phyloP scores from a whole-genome alignment of 2,329 filamentous ascomycete species.

The Ascosphaera apis region DNA sequence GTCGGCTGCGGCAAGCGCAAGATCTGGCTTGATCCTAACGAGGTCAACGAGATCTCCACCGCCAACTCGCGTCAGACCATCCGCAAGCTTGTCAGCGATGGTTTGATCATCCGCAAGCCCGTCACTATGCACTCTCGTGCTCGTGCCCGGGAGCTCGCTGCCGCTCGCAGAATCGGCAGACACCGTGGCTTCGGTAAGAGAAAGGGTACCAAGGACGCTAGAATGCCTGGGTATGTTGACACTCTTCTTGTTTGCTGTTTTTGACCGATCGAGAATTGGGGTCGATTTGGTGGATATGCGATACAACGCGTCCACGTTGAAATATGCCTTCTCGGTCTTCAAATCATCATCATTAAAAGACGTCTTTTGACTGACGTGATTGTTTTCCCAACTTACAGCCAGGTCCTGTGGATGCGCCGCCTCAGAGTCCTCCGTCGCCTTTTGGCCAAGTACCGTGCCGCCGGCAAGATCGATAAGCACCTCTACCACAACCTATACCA shows the following conservation, averaged over 20 bases:
- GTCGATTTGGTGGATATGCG: neutral
- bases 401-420: constrained; percentile 99
- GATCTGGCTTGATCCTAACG: constrained; percentile 99
- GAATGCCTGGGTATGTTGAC: constrained; percentile 82
- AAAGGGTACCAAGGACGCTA: constrained; percentile 99
- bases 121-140: constrained; percentile 99
- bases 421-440: constrained; percentile 97
- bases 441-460: constrained; percentile 98
- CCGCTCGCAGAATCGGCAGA: constrained; percentile 80
- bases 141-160: constrained; percentile 85
- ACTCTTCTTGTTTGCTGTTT: neutral
- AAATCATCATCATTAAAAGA: too few species aligned
- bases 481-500: constrained; percentile 99
- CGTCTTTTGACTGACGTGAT: constrained; percentile 12
- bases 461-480: constrained; percentile 99
- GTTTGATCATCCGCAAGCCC: constrained; percentile 99
- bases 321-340: neutral
- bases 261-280: neutral
- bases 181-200: constrained; percentile 99
- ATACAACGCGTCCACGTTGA: too few species aligned
- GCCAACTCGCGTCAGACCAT: constrained; percentile 99
- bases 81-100: constrained; percentile 99
- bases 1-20: constrained; percentile 99
- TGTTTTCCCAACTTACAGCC: constrained; percentile 31
- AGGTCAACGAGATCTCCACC: constrained; percentile 98